Base-by-base conservation (phyloP, 192 early-diverging fungal species). In the Borealophlyctis nickersoniae region DNA sequence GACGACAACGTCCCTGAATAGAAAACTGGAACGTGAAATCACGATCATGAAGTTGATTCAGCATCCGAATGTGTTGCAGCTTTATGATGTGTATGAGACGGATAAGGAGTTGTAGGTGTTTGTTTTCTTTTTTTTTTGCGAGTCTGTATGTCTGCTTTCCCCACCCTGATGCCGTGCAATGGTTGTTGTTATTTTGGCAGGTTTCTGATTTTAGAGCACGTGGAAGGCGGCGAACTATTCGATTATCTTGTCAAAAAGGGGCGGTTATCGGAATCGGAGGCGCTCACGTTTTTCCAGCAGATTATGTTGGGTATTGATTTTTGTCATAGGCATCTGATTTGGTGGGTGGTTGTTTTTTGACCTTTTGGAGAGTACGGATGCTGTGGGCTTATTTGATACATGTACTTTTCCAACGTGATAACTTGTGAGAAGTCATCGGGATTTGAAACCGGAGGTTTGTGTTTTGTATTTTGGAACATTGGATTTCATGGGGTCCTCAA, bases 231-330 rank as follows among this genome's bases (percentile, higher is more conserved):
- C 51, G 87, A 89, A 73, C 71, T 89, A 60, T 89, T 89, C 69
- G 87, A 89, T 45, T 81, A 89, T 56, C 65, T 89, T 3, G 82
- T 89, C 4, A 70, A 79, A 34, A 68, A 76, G 52, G 87, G 87
- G 22, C 49, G 81, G 4, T 82, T 98, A 81, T 68, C 78, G 34
- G 94, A 98, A 68, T 76, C 79, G 55, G 93, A 96, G 64, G 92
- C 89, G 0, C 78, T 94, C 45, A 73, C 85, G 32, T 96, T 96
- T 71, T 99, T 98, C 70, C 95, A 97, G 75, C 96, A 98, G 72
- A 93, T 99, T 50, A 88, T 96, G 28, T 92, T 84, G 66, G 96
- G 91, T 0, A 88, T 98, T 24, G 93, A 94, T 66, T 98, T 90
- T 68, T 96, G 94, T 67, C 97, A 99, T 73, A 77, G 91, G 32